Evolutionary conservation across 768 basidiomycete species (phyloP), one percentile per base, ranked within the genome.

Genomic region (Sistotremastrum niveocremeum): DNA sequence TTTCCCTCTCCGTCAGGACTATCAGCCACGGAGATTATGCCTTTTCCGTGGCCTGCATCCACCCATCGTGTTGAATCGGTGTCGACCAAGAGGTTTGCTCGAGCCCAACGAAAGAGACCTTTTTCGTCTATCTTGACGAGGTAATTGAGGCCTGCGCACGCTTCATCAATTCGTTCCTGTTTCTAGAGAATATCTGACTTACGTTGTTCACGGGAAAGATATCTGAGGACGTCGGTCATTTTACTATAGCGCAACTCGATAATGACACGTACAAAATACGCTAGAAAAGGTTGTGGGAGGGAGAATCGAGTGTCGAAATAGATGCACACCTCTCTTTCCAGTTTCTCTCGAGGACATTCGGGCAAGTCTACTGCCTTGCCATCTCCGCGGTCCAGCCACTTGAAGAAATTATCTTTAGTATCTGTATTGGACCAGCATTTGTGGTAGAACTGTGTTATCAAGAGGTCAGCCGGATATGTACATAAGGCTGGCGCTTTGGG

Each of bases 341-440:
- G 63, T 58, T 69, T 62, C 47, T 77, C 72, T 20, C 79, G 61
- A 5, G 77, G 65, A 52, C 79, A 77, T 53, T 79, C 74, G n/a
- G 67, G 64, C 8, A 81, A 60, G 2, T 69, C 70, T 2, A 82
- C 48, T 12, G 68, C 55, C 53, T 74, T 77, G 1, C 80, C 81
- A 2, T 55, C 70, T 1, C 80, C 81, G 34, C 64, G 57, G 50
- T 84, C 80, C 0, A 84, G 67, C 81, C 77, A 79, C 49, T 61
- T 61, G 61, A 82, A 84, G 55, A 84, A 81, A 55, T 81, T 82
- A 46, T 82, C 78, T 31, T 52, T 55, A 0, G 80, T 80, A 49
- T 80, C 72, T 6, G 67, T 69, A 42, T 71, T 65, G 48, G 71
- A 63, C 81, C 81, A 84, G 44, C 59, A 58, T 46, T 59, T 62